Base-by-base conservation (phyloP, 2,329 filamentous ascomycete genomes). In the Pyrenophora graminea region DNA sequence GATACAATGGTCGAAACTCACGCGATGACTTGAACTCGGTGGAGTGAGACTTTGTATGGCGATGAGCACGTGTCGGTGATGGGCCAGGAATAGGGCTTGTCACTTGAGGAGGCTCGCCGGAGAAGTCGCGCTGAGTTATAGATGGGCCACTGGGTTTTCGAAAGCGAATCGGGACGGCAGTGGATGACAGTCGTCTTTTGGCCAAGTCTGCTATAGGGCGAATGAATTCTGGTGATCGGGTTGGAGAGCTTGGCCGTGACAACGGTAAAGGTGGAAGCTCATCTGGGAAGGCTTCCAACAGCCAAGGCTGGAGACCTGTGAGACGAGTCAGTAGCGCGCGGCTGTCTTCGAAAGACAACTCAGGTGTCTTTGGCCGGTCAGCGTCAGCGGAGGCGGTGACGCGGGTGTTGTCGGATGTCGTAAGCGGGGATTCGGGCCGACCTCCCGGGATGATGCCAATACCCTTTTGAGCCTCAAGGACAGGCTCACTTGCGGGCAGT, bases 1-100 rank as follows among this genome's bases (percentile, higher is more conserved):
- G 85, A 72, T 89, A 93, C 7, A 97, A 76, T 0, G 92, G 92
- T 60, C 89, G 86, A 64, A 92, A 87, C 67, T 94, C 90, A 15
- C 80, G 81, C 57, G 75, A 83, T 38, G 73, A 74, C 53, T 75
- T 78, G 65, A 83, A 83, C 55, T 84, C 80, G 4, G 76, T 74
- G 1, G 81, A 83, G 45, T 73, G 75, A 1, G 77, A 73, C 31
- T 80, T 77, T 39, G 72, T 70, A 54, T 79, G 77, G 27, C 78
- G 74, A 30, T 30, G 27, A 13, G 68, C 62, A 17, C 71, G 64
- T 6, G 70, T 72, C 21, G 79, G 79, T 6, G 79, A 79, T 15
- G 58, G 70, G n/a, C 72, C 71, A 25, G 72, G 64, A 5, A 39
- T 36, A 13, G 59, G 57, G 17, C 39, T 59, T 19, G 59, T 33